phyloP scores from a whole-genome alignment of 2,329 filamentous ascomycete species.

The Gaeumannomyces tritici region DNA sequence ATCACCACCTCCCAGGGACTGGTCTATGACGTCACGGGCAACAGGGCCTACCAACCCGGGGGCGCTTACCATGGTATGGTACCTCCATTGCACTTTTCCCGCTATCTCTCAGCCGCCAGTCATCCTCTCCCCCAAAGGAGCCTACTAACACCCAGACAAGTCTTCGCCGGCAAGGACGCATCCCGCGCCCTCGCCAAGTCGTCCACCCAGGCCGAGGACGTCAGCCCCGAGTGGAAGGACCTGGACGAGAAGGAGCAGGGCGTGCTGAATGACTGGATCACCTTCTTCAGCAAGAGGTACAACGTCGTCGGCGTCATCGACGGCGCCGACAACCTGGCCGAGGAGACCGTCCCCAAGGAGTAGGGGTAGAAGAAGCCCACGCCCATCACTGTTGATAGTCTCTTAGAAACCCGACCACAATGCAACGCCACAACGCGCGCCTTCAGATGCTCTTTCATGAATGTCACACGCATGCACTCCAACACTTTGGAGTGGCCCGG shows the following conservation, averaged over 20 bases:
- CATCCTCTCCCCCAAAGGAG: not conserved
- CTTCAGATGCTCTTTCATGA: no score
- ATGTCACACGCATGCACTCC: no score
- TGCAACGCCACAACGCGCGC: no score
- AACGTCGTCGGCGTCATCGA: slow-evolving; percentile 64
- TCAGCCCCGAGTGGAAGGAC: slow-evolving; percentile 71
- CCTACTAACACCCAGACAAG: slow-evolving; percentile 32
- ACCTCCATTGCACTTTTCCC: slow-evolving; percentile 7
- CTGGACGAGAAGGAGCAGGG: slow-evolving; percentile 77
- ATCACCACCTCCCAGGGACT: slow-evolving; percentile 75
- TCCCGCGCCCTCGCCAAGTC: slow-evolving; percentile 85
- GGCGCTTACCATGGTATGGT: slow-evolving; percentile 81
- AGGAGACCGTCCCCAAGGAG: slow-evolving; percentile 14
- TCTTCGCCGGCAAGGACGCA: slow-evolving; percentile 92
- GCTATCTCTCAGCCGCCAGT: no score
- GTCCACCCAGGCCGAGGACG: slow-evolving; percentile 79
- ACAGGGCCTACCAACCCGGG: slow-evolving; percentile 73
- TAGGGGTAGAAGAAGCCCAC: not conserved
- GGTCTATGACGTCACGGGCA: slow-evolving; percentile 89
- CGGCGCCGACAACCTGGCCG: slow-evolving; percentile 46
- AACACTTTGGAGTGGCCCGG: no score
- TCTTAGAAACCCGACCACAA: no score
- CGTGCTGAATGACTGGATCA: slow-evolving; percentile 83
- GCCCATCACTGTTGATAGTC: no score
- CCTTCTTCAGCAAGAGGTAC: slow-evolving; percentile 94